These are phyloP conservation scores for Ophiosphaerella herpotricha DNA, from an alignment of 2,329 filamentous ascomycete genomes.

Conservation along the genomic window DNA sequence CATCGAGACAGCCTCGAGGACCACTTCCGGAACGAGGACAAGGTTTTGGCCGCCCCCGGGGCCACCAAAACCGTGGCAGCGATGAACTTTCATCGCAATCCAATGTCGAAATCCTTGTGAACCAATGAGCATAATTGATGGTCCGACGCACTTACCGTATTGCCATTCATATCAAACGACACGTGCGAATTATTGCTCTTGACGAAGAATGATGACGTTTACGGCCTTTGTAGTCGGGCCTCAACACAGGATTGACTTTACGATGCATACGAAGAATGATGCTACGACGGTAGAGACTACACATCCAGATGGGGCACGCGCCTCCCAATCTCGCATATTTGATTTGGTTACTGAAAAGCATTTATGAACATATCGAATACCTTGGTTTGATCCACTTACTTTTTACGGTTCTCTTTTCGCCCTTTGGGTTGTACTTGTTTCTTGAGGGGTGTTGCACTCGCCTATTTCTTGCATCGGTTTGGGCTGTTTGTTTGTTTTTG, in stretches of 20 bases:
- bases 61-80: slow-evolving; percentile 65
- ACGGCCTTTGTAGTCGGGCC: slow-evolving; percentile 38
- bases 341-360: slow-evolving; percentile 41
- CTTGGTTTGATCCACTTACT: slow-evolving; percentile 14
- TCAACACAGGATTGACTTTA: slow-evolving; percentile 40
- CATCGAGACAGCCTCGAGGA: slow-evolving; percentile 65
- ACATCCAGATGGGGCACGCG: slow-evolving; percentile 40
- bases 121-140: slow-evolving; percentile 51
- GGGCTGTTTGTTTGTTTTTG: slow-evolving; percentile 4
- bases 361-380: slow-evolving; percentile 39
- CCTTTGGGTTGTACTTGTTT: slow-evolving; percentile 3
- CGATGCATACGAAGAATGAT: slow-evolving; percentile 49
- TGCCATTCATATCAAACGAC: slow-evolving; percentile 27
- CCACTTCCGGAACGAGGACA: slow-evolving; percentile 64
- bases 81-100: slow-evolving; percentile 66
- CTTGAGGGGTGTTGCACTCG: slow-evolving; percentile 1
- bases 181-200: slow-evolving; percentile 30
- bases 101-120: slow-evolving; percentile 67
- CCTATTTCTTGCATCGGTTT: slow-evolving; percentile 5
- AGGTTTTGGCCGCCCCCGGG: slow-evolving; percentile 60
- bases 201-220: slow-evolving; percentile 41
- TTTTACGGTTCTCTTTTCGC: slow-evolving; percentile 8
- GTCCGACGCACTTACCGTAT: slow-evolving; percentile 23
- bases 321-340: slow-evolving; percentile 35
- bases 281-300: slow-evolving; percentile 48